These are phyloP conservation scores for Coprinopsis strossmayeri DNA, from an alignment of 768 basidiomycete species.

Conservation along the genomic window DNA sequence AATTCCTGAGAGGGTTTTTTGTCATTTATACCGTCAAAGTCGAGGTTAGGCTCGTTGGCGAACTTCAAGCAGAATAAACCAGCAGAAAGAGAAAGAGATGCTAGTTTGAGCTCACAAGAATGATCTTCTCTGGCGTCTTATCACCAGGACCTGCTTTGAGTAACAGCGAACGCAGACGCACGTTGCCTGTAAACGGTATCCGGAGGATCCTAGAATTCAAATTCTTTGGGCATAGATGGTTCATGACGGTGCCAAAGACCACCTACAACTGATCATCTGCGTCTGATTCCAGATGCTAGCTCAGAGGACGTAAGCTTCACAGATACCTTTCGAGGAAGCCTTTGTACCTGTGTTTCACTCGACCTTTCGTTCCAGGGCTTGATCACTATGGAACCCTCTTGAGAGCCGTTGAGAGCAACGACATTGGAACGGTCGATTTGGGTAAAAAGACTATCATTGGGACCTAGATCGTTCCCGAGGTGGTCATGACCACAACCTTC, in stretches of 20 bases:
- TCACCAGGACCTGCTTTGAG: slow-evolving; percentile 80
- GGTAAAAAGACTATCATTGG: slow-evolving; percentile 64
- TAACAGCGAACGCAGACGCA: slow-evolving; percentile 76
- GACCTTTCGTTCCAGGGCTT: slow-evolving; percentile 83
- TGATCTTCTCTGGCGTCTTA: slow-evolving; percentile 68
- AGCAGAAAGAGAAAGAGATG: not conserved
- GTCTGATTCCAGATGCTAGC: slow-evolving; percentile 79
- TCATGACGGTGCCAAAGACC: too few species aligned
- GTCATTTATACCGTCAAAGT: slow-evolving; percentile 70
- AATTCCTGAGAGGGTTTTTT: slow-evolving; percentile 67
- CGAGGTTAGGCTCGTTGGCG: slow-evolving; percentile 68
- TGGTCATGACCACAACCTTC: slow-evolving; percentile 56
- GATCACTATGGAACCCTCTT: slow-evolving; percentile 51
- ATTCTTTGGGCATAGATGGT: too few species aligned
- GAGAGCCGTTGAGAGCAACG: slow-evolving; percentile 65
- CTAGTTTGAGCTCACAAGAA: slow-evolving; percentile 27
- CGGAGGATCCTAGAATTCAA: slow-evolving; percentile 57
- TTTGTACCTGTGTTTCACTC: slow-evolving; percentile 67
- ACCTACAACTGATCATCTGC: slow-evolving; percentile 82
- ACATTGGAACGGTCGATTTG: slow-evolving; percentile 80
- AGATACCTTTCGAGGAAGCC: too few species aligned
- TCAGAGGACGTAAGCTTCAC: slow-evolving; percentile 5
- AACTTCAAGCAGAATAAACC: slow-evolving; percentile 40
- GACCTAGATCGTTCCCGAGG: slow-evolving; percentile 38
- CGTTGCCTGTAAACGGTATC: slow-evolving; percentile 82